Evolutionary conservation across 2,329 filamentous ascomycete genomes (phyloP), one percentile per base, ranked within the genome.

Genomic region (Beauveria bassiana): DNA sequence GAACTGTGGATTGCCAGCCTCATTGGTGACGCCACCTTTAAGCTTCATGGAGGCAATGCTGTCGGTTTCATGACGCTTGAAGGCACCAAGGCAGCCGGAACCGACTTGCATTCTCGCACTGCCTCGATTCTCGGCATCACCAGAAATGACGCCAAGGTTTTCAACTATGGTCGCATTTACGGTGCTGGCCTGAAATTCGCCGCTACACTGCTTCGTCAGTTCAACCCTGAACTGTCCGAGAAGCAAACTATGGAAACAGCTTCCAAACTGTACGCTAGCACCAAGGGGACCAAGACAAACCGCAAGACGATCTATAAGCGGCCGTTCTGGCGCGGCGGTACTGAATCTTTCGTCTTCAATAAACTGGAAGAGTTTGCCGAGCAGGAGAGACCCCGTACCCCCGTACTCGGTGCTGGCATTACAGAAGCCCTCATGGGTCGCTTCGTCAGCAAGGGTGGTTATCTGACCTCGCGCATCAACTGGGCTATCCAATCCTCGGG

Each of bases 21-120:
- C 1, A 85, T 99, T 2, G 95, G 95, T 26, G 95, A 99, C 72
- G 91, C 95, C 3, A 92, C 93, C 26, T 99, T 99, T 77, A 89
- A 91, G 70, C 80, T 99, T 1, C 95, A 99, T 67, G 96, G 95
- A 47, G 96, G 95, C 59, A 98, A 97, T 71, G 95, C 96, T 1
- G 90, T 99, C 62, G 95, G 96, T 0, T 99, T 99, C 78, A 99
- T 99, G 96, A 99, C 95, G 0, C 80, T 99, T 1, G 96, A 99
- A 76, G 93, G 95, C 16, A 95, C 91, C 55, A 98, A 99, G 75
- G 87, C 91, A 6, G 91, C 90, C 3, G 93, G 93, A 4, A 99
- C 93, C 0, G 93, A 99, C 73, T 77, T 98, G 61, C 93, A 99
- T 74, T 97, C 93, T 7, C 90, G 93, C 38, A 99, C 95, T 31